phyloP scores from a whole-genome alignment of 2,329 filamentous ascomycete species.

The Aschersonia sp. region DNA sequence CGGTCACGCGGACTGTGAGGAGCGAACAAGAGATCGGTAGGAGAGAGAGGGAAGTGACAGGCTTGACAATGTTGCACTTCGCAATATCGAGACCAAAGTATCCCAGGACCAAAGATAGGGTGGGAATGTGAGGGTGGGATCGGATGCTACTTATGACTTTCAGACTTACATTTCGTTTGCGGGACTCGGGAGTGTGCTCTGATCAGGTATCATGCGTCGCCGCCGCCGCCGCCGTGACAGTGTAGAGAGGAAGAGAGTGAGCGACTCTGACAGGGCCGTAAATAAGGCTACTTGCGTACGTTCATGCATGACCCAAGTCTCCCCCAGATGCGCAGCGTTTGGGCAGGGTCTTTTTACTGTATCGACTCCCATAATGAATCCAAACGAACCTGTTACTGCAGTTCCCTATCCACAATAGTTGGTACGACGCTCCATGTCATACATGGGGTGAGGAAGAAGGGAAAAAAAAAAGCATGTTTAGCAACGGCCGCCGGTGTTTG shows the following conservation, averaged over 20 bases:
- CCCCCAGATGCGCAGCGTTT: neutral
- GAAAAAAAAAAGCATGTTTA: neutral
- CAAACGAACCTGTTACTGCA: neutral
- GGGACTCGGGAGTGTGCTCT: neutral
- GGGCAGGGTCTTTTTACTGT: neutral
- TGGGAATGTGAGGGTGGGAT: neutral
- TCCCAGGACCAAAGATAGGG: neutral
- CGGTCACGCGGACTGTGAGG: neutral
- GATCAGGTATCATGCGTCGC: neutral
- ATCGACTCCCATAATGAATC: neutral
- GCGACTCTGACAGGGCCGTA: neutral
- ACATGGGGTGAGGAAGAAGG: neutral
- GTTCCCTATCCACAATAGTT: neutral
- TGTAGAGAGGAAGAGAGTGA: neutral
- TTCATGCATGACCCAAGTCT: conserved; percentile 2
- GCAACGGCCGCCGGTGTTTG: neutral
- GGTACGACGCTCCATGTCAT: neutral
- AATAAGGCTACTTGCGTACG: neutral
- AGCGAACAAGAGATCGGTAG: neutral
- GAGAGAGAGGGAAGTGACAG: neutral
- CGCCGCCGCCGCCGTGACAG: neutral
- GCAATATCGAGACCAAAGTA: neutral
- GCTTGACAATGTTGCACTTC: neutral
- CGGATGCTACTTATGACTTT: neutral
- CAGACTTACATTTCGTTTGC: neutral